A percentile compares a stretch with the other conserved stretches of the same genome.
phyloP scores from a whole-genome alignment of 2,329 filamentous ascomycete genomes.

The Cordyceps javanica region DNA sequence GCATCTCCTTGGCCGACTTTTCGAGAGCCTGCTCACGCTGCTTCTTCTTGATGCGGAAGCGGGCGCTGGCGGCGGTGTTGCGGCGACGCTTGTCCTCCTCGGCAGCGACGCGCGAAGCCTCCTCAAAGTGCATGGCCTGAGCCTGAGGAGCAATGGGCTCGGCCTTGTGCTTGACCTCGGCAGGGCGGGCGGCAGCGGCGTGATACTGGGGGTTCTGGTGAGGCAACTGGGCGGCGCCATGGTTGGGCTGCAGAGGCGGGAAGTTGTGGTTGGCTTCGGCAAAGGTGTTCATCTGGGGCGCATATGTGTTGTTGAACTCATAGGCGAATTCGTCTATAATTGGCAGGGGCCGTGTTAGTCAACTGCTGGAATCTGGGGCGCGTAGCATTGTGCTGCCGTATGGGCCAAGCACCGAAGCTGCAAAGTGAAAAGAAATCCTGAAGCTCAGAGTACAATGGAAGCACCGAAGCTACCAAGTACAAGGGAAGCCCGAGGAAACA shows the following conservation, averaged over 20 bases:
- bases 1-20: slow-evolving; percentile 74
- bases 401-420: not conserved
- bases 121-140: slow-evolving; percentile 56
- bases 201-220: slow-evolving; percentile 26
- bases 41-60: slow-evolving; percentile 95
- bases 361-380: not conserved
- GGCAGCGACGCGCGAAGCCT: slow-evolving; percentile 64
- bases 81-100: slow-evolving; percentile 87
- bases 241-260: slow-evolving; percentile 48
- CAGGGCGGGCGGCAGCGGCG: slow-evolving; percentile 24
- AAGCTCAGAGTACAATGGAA: too few relatives aligned
- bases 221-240: slow-evolving; percentile 27
- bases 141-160: slow-evolving; percentile 33
- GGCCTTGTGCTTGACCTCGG: slow-evolving; percentile 40
- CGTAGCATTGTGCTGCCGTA: slow-evolving; percentile 1
- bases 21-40: slow-evolving; percentile 84
- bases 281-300: slow-evolving; percentile 40
- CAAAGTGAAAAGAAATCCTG: not conserved
- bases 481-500: too few relatives aligned
- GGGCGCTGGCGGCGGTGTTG: slow-evolving; percentile 82
- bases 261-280: slow-evolving; percentile 30
- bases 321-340: slow-evolving; percentile 49
- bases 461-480: not conserved
- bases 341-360: slow-evolving; percentile 36
- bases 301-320: slow-evolving; percentile 48